phyloP scores from a whole-genome alignment of 805 yeast species.

The Tetrapisispora nanseiensis region DNA sequence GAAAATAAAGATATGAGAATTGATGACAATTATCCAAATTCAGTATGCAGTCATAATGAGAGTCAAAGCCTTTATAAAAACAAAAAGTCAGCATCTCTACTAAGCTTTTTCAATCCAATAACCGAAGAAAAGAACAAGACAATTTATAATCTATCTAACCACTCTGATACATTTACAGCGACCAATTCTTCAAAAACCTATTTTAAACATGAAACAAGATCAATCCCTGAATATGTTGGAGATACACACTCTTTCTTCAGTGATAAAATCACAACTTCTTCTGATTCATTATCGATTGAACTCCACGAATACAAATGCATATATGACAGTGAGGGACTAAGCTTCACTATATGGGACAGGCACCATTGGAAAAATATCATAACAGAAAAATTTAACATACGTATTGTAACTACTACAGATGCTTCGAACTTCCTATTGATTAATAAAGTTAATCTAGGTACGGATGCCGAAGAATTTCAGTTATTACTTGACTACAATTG shows the following conservation, averaged over 20 bases:
- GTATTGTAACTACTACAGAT: neutral
- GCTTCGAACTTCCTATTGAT: neutral
- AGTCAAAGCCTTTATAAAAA: conserved; percentile 11
- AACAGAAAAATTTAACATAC: neutral
- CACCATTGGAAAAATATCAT: neutral
- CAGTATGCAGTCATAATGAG: no score
- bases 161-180: neutral
- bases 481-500: conserved; percentile 11
- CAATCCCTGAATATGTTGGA: no score
- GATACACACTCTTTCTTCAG: no score
- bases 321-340: neutral
- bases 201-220: no score
- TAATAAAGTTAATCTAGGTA: neutral
- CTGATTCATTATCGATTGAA: neutral
- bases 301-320: neutral
- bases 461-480: neutral
- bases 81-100: conserved; percentile 19
- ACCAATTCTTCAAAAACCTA: no score
- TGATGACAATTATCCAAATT: conserved; percentile 12
- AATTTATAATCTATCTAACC: conserved; percentile 4
- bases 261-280: neutral
- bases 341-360: neutral
- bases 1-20: conserved; percentile 6
- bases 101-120: conserved; percentile 17
- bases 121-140: conserved; percentile 12